Evolutionary conservation across 495 filamentous ascomycete genomes (phyloP), one percentile per base, ranked within the genome.

Genomic region (Penicillium psychrofluorescens): DNA sequence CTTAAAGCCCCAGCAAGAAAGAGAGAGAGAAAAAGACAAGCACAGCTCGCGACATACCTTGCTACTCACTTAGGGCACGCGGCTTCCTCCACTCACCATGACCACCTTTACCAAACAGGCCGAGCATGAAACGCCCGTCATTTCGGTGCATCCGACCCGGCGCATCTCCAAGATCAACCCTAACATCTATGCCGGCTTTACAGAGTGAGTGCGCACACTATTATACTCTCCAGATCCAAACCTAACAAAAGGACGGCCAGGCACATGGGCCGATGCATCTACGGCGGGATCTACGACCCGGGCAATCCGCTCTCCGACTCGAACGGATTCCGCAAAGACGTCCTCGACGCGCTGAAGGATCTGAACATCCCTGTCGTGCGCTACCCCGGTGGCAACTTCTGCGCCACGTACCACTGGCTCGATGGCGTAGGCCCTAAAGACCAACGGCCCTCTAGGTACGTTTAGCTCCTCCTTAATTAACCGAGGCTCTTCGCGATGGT

Each of bases 211-310:
- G 4, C 15, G 33, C 11, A 22, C 2, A 3, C 4, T 6, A 22
- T 22, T 4, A 22, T 22, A 22, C 2, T 22, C 2, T n/a, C 22
- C 22, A 22, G 4, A 22, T 22, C 22, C 4, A 22, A 22, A 22
- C 6, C 22, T 22, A 22, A 22, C 4, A 22, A 4, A 22, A 22
- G 3, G 22, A 22, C 13, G 40, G 29, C 5, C 43, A 86, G 84
- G 57, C 85, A 89, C 52, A 88, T 87, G 83, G 86, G 85, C 36
- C 76, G 86, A 35, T 90, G 85, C 64, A 87, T 90, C 61, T 90
- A 90, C 58, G 85, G 85, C 43, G 86, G 86, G 45, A 85, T 90
- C 55, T 89, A 88, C 62, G 85, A 88, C 46, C 85, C 84, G 2
- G 72, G 67, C 10, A 87, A 78, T 56, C 66, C 77, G 0, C 66